Evolutionary conservation across 495 filamentous ascomycete genomes (phyloP).

Genomic region (Hypoxylon rickii): DNA sequence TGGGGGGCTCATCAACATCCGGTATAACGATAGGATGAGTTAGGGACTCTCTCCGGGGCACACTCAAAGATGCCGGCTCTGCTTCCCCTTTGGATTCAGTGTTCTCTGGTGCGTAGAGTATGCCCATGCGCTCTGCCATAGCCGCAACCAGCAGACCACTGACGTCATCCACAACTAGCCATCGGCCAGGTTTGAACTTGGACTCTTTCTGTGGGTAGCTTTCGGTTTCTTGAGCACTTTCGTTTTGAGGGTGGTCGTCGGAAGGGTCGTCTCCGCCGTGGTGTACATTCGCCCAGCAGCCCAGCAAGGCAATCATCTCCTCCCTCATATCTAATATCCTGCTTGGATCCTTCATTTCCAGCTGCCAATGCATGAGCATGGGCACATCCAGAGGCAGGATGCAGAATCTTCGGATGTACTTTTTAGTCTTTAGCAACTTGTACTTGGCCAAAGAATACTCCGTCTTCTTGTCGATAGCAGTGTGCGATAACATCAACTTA

Average conservation of each 20-base stretch:
- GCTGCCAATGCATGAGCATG: conserved; percentile 69
- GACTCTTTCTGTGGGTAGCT: conserved; percentile 11
- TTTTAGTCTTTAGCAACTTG: conserved; percentile 88
- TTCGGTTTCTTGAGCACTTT: conserved; percentile 24
- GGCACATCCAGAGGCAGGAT: conserved; percentile 81
- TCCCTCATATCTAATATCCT: conserved; percentile 89
- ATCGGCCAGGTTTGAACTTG: conserved; percentile 50
- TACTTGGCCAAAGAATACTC: conserved; percentile 93
- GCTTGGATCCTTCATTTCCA: conserved; percentile 74
- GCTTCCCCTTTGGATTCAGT: conserved; percentile 46
- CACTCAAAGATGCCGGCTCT: conserved; percentile 27
- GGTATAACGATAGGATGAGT: neutral
- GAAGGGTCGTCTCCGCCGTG: conserved; percentile 47
- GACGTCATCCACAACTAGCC: conserved; percentile 89
- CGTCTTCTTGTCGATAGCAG: conserved; percentile 89
- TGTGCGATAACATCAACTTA: conserved; percentile 82
- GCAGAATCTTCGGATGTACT: conserved; percentile 87
- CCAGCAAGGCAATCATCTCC: conserved; percentile 74
- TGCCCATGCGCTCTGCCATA: conserved; percentile 88
- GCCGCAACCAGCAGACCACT: conserved; percentile 84
- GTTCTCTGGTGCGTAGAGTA: conserved; percentile 60
- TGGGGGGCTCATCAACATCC: neutral
- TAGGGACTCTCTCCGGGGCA: conserved; percentile 5
- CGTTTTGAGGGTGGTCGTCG: too few relatives aligned
- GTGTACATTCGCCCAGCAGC: conserved; percentile 58